A percentile compares a stretch with the other conserved stretches of the same genome.
Conservation (phyloP, 768 basidiomycete genomes). For the Boletus subcaerulescens region DNA sequence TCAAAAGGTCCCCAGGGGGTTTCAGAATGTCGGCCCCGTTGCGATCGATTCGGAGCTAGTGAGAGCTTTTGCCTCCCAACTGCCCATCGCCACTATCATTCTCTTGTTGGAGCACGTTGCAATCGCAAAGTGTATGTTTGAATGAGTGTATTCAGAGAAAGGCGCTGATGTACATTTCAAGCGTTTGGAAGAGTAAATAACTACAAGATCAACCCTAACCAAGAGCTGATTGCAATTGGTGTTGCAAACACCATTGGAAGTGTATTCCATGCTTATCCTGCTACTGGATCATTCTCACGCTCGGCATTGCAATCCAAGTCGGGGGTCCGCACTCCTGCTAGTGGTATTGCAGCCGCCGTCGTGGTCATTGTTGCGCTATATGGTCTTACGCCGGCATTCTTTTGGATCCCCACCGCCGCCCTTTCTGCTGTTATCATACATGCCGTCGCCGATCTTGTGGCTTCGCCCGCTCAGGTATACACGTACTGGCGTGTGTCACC, state of each 20-base stretch:
- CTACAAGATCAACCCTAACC: conserved; percentile 92
- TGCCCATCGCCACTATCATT: conserved; percentile 86
- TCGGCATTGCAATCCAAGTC: conserved; percentile 95
- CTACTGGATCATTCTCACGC: conserved; percentile 97
- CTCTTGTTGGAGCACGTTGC: conserved; percentile 94
- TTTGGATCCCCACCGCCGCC: conserved; percentile 78
- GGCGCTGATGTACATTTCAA: conserved; percentile 29
- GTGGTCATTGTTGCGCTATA: conserved; percentile 94
- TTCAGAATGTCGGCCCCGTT: conserved; percentile 55
- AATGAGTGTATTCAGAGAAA: background rate
- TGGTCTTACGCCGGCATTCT: conserved; percentile 90
- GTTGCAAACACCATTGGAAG: conserved; percentile 94
- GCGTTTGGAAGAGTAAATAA: conserved; percentile 93
- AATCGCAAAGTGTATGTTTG: conserved; percentile 80
- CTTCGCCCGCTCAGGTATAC: conserved; percentile 77
- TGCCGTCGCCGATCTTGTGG: conserved; percentile 84
- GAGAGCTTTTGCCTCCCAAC: conserved; percentile 62
- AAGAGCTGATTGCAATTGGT: conserved; percentile 97
- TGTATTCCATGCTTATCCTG: conserved; percentile 88
- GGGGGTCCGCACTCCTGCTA: conserved; percentile 93
- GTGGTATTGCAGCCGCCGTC: conserved; percentile 80
- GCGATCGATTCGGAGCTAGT: conserved; percentile 53
- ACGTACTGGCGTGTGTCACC: conserved; percentile 94
- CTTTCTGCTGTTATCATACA: conserved; percentile 96
- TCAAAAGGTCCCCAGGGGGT: conserved; percentile 79